phyloP scores from a whole-genome alignment of 768 basidiomycete genomes.

The Suillus ampliporus region DNA sequence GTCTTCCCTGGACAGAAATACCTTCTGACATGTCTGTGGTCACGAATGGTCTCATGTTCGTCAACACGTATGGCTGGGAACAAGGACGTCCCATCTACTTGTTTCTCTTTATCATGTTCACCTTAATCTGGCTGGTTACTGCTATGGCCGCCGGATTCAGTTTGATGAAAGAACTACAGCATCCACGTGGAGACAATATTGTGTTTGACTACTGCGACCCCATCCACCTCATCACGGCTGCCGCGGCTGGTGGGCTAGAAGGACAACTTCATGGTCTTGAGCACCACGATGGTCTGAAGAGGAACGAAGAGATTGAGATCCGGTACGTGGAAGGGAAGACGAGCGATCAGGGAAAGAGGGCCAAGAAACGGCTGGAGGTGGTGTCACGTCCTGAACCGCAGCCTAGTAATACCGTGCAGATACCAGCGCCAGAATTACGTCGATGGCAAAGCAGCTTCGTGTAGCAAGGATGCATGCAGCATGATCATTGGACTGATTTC shows the following conservation, averaged over 20 bases:
- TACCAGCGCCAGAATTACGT: background rate
- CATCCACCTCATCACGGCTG: slow-evolving; percentile 6
- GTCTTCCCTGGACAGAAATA: slow-evolving; percentile 7
- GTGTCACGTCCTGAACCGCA: background rate
- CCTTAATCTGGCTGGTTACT: background rate
- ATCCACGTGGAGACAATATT: background rate
- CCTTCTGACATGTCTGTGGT: slow-evolving; percentile 2
- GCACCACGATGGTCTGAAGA: background rate
- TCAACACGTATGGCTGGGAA: slow-evolving; percentile 6
- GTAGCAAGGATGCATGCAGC: background rate
- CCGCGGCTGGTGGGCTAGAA: background rate
- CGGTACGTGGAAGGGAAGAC: background rate
- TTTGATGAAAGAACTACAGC: background rate
- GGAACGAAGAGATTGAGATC: slow-evolving; percentile 7
- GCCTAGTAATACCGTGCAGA: background rate
- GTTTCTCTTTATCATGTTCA: slow-evolving; percentile 3
- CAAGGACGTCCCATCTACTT: slow-evolving; percentile 2
- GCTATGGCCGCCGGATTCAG: slow-evolving; percentile 3
- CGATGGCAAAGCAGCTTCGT: background rate
- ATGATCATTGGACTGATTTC: too few relatives aligned
- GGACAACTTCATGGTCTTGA: background rate
- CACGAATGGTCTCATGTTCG: background rate
- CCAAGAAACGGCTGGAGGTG: background rate
- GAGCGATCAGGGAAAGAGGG: background rate
- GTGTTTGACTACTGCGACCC: background rate